Percentiles rank a stretch among this genome's conserved stretches.
phyloP scores from a whole-genome alignment of 2,329 filamentous ascomycete species.

The Claviceps cyperi region DNA sequence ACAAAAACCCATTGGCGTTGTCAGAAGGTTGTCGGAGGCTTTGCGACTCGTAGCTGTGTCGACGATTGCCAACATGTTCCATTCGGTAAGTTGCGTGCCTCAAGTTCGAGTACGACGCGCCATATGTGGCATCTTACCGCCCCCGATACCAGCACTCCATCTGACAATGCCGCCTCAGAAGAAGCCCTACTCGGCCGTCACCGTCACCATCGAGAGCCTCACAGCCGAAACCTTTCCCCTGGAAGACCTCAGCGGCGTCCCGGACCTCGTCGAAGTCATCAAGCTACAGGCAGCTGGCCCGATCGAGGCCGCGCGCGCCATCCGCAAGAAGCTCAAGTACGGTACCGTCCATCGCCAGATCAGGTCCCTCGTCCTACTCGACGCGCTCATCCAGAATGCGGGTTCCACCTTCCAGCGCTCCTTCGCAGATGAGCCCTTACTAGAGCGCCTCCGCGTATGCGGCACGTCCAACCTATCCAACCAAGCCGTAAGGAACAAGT shows the following conservation, averaged over 20 bases:
- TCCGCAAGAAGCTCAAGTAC: constrained; percentile 98
- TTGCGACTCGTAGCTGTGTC: not conserved
- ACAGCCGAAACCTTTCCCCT: constrained; percentile 83
- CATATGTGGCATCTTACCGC: too few relatives aligned
- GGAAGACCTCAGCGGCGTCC: constrained; percentile 81
- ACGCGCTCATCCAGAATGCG: constrained; percentile 89
- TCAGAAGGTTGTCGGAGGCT: too few relatives aligned
- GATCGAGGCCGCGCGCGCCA: constrained; percentile 74
- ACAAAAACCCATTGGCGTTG: too few relatives aligned
- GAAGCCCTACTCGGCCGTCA: constrained; percentile 85
- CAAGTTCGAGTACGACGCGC: not conserved
- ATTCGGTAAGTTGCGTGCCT: constrained; percentile 11
- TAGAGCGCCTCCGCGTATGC: constrained; percentile 81
- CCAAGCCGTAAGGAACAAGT: constrained; percentile 74
- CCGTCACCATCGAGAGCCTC: constrained; percentile 79
- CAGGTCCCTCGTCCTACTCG: constrained; percentile 73
- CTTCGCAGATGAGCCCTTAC: constrained; percentile 79
- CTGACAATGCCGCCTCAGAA: constrained; percentile 18
- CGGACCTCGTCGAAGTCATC: constrained; percentile 88
- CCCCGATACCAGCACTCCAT: not conserved
- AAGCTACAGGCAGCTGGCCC: constrained; percentile 78
- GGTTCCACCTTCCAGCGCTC: constrained; percentile 72
- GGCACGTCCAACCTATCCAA: constrained; percentile 77
- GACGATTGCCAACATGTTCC: constrained; percentile 13
- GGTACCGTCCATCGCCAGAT: constrained; percentile 88